Conservation (phyloP, 306 rosid species). For the Medicago truncatula region DNA sequence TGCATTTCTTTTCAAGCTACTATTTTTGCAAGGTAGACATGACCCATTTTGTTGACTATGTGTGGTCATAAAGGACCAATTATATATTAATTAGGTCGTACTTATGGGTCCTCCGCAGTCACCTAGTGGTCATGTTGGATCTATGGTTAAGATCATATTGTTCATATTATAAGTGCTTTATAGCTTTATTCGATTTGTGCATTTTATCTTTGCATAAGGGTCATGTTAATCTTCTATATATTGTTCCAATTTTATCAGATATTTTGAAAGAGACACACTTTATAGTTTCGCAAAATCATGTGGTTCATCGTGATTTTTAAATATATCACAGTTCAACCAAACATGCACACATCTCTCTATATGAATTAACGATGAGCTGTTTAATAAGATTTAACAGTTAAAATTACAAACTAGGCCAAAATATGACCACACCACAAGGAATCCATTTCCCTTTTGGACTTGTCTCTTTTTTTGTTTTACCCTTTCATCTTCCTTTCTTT, state of each 20-base stretch:
- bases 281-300: too few species aligned
- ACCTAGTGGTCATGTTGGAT: neutral
- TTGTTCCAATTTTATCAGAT: too few species aligned
- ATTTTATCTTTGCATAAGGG: too few species aligned
- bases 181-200: too few species aligned
- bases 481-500: constrained; percentile 37
- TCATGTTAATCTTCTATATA: too few species aligned
- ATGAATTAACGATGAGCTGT: neutral
- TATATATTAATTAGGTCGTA: neutral
- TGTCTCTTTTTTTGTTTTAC: neutral
- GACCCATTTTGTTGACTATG: constrained; percentile 25
- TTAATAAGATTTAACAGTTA: neutral
- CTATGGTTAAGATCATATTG: neutral
- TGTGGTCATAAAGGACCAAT: constrained; percentile 10
- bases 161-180: neutral
- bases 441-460: too few species aligned
- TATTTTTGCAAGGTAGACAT: neutral
- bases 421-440: neutral
- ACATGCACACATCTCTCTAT: neutral
- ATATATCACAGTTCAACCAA: too few species aligned
- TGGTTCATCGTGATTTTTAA: too few species aligned
- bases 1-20: constrained; percentile 2
- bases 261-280: too few species aligned
- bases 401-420: neutral
- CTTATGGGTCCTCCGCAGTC: constrained; percentile 4